Evolutionary conservation across 1,284 basidiomycete genomes (phyloP).

Genomic region (Flammula alnicola): DNA sequence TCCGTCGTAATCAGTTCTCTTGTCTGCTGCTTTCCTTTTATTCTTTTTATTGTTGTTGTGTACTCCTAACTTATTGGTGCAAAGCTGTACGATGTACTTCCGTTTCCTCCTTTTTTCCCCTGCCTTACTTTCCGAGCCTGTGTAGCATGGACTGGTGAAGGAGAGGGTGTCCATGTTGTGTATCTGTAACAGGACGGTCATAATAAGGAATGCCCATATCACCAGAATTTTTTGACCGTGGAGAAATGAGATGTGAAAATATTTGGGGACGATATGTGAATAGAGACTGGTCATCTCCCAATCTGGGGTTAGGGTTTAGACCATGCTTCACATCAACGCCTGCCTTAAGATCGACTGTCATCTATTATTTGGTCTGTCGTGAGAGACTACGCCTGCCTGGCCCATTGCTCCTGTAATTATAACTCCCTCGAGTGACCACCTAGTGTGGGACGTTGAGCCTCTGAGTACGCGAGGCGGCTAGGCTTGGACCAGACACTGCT

Average conservation of each 20-base stretch:
- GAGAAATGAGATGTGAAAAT: conserved; percentile 1
- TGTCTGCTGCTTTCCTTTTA: conserved; percentile 20
- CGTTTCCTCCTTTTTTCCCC: conserved; percentile 23
- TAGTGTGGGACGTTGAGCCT: conserved; percentile 8
- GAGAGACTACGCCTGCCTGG: no score
- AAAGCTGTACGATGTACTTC: conserved; percentile 34
- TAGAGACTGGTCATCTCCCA: conserved; percentile 27
- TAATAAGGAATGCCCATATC: conserved; percentile 11
- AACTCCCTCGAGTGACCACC: conserved; percentile 18
- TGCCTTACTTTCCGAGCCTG: conserved; percentile 25
- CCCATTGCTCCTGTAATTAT: conserved; percentile 11
- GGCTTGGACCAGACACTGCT: conserved; percentile 1
- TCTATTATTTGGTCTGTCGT: no score
- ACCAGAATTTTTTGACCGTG: conserved; percentile 11
- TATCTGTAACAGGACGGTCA: conserved; percentile 12
- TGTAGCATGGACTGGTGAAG: conserved; percentile 22
- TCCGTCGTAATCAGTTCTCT: conserved; percentile 19
- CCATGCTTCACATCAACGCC: neutral
- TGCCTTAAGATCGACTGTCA: no score
- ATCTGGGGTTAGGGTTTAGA: conserved; percentile 40
- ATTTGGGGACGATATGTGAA: neutral
- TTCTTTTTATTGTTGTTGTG: conserved; percentile 28
- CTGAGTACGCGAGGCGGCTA: conserved; percentile 1
- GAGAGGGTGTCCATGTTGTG: conserved; percentile 20
- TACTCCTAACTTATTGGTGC: conserved; percentile 38